phyloP scores from a whole-genome alignment of 2,329 filamentous ascomycete genomes.

The Podosphaera xanthii region DNA sequence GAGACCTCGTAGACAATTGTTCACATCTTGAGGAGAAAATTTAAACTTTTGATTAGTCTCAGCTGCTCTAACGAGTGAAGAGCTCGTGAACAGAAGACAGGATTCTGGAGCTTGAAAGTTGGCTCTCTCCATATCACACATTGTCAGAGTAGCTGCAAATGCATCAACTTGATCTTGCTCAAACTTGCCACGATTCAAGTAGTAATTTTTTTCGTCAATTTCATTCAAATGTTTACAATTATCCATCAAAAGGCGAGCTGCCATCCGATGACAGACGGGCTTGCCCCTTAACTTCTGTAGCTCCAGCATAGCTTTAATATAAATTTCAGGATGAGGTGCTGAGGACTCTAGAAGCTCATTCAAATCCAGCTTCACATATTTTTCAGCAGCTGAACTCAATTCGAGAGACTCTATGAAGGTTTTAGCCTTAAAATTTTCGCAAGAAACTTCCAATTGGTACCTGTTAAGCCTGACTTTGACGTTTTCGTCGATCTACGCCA shows the following conservation, averaged over 20 bases:
- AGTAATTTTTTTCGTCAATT: slow-evolving; percentile 11
- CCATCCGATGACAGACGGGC: slow-evolving; percentile 15
- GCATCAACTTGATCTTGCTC: slow-evolving; percentile 26
- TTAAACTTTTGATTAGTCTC: slow-evolving; percentile 19
- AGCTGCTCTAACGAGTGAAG: slow-evolving; percentile 17
- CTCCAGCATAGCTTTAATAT: slow-evolving; percentile 15
- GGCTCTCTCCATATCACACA: slow-evolving; percentile 36
- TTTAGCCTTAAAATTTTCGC: not conserved
- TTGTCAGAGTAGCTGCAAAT: slow-evolving; percentile 37
- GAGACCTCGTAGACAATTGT: slow-evolving; percentile 28
- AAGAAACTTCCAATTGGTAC: not conserved
- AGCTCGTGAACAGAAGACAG: slow-evolving; percentile 24
- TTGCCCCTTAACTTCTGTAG: slow-evolving; percentile 14
- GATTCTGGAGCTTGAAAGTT: slow-evolving; percentile 24
- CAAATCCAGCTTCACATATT: slow-evolving; percentile 3
- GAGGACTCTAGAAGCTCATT: slow-evolving; percentile 8
- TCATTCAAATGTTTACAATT: slow-evolving; percentile 15
- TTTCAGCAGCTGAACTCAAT: not conserved
- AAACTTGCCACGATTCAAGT: slow-evolving; percentile 15
- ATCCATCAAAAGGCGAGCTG: slow-evolving; percentile 16
- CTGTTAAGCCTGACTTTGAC: not conserved
- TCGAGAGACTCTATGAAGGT: not conserved
- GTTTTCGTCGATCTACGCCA: not conserved
- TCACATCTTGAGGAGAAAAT: slow-evolving; percentile 17
- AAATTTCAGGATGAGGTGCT: slow-evolving; percentile 11